Evolutionary conservation across 2,329 filamentous ascomycete species (phyloP), one percentile per base, ranked within the genome.

Genomic region (Eutypa lata): DNA sequence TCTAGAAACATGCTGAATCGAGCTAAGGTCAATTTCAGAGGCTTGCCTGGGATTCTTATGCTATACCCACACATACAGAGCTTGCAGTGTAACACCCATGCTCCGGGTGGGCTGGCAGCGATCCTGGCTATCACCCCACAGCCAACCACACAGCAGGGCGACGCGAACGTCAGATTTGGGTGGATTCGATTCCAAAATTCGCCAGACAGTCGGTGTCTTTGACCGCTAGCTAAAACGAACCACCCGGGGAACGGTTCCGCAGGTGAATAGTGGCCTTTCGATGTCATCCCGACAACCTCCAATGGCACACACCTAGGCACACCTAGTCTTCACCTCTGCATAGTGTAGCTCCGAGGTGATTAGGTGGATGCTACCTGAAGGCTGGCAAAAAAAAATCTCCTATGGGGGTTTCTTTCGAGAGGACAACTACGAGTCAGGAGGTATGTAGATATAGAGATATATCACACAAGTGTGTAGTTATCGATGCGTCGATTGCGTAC

Each of bases 31-130:
- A 58, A 59, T 60, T 57, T 58, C 55, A 31, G 8, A 18, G 53
- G 48, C 53, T 57, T 58, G 59, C 51, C 49, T 54, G 51, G 48
- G 54, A 58, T 54, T 31, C 57, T 58, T 50, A 61, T 60, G 59
- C 57, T 45, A 28, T 21, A 22, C 11, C 22, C 19, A 31, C 26
- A 31, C 26, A 14, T 38, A 38, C 35, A 38, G 35, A 38, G 35
- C 13, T 14, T 38, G 35, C 35, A 38, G 35, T 14, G n/a, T 38
- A 38, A 38, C 13, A 38, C 35, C 35, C 35, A 7, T 38, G 35
- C 22, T 4, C 22, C 42, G 42, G 11, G 42, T 45, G 42, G 42
- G 42, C 42, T 24, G 42, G 47, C 49, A 55, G 51, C 56, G 54
- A 54, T 48, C 54, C 53, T 51, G 49, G 50, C 53, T 43, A 43